Percentiles rank a stretch among this genome's conserved stretches.
phyloP scores from a whole-genome alignment of 129 eudicot species.

The Saussurea involucrata region DNA sequence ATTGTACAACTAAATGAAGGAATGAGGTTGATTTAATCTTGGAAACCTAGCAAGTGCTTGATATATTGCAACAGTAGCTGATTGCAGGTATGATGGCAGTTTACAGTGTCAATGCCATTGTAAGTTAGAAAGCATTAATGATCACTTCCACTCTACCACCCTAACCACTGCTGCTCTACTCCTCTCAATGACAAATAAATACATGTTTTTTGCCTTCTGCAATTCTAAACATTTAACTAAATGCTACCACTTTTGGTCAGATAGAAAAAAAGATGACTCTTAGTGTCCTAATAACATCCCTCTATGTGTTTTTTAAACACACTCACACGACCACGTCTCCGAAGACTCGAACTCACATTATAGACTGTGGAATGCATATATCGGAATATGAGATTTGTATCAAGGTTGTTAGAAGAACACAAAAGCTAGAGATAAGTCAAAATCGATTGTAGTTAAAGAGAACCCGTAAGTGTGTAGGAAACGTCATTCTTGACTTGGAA shows the following conservation, averaged over 20 bases:
- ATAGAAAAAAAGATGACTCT: slow-evolving; percentile 1
- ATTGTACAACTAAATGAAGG: slow-evolving; percentile 6
- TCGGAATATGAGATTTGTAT: not conserved
- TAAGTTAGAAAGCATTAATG: slow-evolving; percentile 21
- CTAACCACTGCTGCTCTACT: slow-evolving; percentile 3
- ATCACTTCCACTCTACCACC: not conserved
- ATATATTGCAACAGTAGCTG: slow-evolving; percentile 29
- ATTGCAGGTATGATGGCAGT: slow-evolving; percentile 36
- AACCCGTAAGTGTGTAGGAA: not conserved
- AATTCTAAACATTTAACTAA: slow-evolving; percentile 11
- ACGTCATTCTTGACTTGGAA: not conserved
- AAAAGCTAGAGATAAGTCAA: not conserved
- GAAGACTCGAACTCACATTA: not conserved
- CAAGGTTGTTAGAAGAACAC: not conserved
- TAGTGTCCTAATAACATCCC: not conserved
- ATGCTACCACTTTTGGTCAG: slow-evolving; percentile 6
- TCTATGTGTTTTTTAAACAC: not conserved
- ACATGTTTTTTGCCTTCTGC: slow-evolving; percentile 28
- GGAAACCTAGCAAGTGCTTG: not conserved
- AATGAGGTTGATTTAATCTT: slow-evolving; percentile 8
- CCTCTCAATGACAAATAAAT: slow-evolving; percentile 6
- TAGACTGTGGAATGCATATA: not conserved
- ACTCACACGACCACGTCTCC: not conserved
- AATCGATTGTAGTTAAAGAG: not conserved
- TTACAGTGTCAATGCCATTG: slow-evolving; percentile 28